Conservation (phyloP, 108 stramenopile genomes). For the Pseudonitzschia multistriata region DNA sequence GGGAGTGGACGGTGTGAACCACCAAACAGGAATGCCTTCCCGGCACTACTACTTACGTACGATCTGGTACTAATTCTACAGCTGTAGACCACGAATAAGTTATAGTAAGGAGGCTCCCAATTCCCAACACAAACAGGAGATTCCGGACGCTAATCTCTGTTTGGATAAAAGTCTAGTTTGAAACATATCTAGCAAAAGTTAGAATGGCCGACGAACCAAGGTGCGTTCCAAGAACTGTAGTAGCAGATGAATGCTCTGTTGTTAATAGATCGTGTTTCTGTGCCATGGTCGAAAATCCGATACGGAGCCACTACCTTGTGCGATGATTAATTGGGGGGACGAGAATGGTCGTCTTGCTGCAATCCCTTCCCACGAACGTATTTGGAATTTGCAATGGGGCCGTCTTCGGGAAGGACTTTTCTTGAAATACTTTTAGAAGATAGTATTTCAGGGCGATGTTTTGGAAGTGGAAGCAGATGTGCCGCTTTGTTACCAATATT, state of each 20-base stretch:
- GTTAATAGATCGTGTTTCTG: no score
- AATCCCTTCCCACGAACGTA: no score
- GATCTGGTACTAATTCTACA: background rate
- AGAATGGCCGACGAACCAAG: slow-evolving; percentile 14
- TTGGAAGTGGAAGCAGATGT: no score
- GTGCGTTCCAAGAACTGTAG: background rate
- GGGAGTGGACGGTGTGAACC: background rate
- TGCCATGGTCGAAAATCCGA: background rate
- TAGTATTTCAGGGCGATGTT: no score
- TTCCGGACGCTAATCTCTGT: background rate
- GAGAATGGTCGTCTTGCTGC: no score
- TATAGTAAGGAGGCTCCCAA: slow-evolving; percentile 1
- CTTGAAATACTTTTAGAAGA: no score
- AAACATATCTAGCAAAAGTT: slow-evolving; percentile 10
- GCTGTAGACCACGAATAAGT: background rate
- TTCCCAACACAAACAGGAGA: slow-evolving; percentile 4
- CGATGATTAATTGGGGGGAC: no score
- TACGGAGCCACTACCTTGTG: no score
- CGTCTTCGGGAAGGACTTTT: no score
- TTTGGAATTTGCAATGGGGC: no score
- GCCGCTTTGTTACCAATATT: no score
- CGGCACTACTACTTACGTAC: background rate
- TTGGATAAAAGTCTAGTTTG: slow-evolving; percentile 4
- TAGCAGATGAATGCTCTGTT: background rate
- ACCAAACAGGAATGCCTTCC: slow-evolving; percentile 2